phyloP scores from a whole-genome alignment of 805 yeast genomes.

The Saccharomycopsis schoenii region DNA sequence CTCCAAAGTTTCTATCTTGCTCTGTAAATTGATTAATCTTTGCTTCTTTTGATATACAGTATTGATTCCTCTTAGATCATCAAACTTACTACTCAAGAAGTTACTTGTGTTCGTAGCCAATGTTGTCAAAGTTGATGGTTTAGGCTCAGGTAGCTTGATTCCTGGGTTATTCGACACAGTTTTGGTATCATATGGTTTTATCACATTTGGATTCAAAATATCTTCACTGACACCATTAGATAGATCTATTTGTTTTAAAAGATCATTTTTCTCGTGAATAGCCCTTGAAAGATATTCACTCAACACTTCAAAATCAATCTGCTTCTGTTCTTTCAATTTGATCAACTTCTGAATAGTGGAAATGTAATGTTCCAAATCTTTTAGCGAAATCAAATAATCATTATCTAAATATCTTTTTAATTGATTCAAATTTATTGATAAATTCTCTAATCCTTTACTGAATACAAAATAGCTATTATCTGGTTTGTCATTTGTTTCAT shows the following conservation, averaged over 20 bases:
- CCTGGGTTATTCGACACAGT: conserved; percentile 13
- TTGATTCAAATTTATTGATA: conserved; percentile 33
- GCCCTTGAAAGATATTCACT: conserved; percentile 71
- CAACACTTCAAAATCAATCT: conserved; percentile 80
- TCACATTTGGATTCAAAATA: conserved; percentile 2
- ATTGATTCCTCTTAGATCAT: conserved; percentile 53
- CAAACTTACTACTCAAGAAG: conserved; percentile 46
- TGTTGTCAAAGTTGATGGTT: conserved; percentile 16
- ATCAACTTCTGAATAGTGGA: conserved; percentile 55
- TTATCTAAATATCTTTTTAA: conserved; percentile 54
- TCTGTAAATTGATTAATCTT: conserved; percentile 39
- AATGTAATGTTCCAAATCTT: conserved; percentile 80
- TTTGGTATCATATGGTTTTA: conserved; percentile 11
- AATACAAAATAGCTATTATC: conserved; percentile 25
- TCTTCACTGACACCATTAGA: conserved; percentile 3
- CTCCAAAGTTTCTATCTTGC: conserved; percentile 38
- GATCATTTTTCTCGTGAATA: conserved; percentile 48
- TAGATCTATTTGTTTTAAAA: conserved; percentile 24
- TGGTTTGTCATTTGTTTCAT: conserved; percentile 26
- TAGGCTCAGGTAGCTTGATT: conserved; percentile 16
- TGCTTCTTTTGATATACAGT: conserved; percentile 35
- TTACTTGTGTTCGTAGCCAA: conserved; percentile 25
- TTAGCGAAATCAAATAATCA: conserved; percentile 70
- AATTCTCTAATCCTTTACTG: conserved; percentile 36
- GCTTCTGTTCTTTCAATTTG: conserved; percentile 82